Conservation (phyloP, 768 basidiomycete species). For the Russula lepida region DNA sequence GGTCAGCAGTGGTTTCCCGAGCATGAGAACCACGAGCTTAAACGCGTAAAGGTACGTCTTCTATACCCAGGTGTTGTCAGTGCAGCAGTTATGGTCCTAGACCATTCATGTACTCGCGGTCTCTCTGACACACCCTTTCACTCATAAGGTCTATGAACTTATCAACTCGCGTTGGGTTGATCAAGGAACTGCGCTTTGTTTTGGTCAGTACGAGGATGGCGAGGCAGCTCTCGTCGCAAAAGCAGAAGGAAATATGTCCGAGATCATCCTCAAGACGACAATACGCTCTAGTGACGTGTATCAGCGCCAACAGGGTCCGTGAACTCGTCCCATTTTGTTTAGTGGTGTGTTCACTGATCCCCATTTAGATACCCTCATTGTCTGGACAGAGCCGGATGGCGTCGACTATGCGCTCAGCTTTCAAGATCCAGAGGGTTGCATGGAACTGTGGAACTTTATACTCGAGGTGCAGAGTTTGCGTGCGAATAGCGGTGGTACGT, state of each 20-base stretch:
- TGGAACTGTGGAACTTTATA: constrained; percentile 97
- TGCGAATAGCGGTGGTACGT: constrained; percentile 56
- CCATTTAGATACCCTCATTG: constrained; percentile 83
- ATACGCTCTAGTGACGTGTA: constrained; percentile 81
- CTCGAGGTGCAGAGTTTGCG: constrained; percentile 76
- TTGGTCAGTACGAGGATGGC: constrained; percentile 75
- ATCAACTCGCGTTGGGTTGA: constrained; percentile 89
- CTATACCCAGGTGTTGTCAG: constrained; percentile 19
- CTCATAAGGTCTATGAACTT: constrained; percentile 82
- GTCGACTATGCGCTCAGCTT: constrained; percentile 96
- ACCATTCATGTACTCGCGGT: constrained; percentile 22
- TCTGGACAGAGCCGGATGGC: constrained; percentile 95
- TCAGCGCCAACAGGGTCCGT: constrained; percentile 76
- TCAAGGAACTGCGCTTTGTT: constrained; percentile 94
- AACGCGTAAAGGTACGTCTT: constrained; percentile 72
- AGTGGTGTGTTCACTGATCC: constrained; percentile 1
- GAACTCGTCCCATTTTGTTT: constrained; percentile 2
- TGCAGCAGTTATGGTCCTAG: constrained; percentile 14
- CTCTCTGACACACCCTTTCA: not conserved
- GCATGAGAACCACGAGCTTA: constrained; percentile 57
- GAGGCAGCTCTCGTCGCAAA: constrained; percentile 81
- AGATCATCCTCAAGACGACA: constrained; percentile 69
- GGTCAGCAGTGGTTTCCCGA: constrained; percentile 57
- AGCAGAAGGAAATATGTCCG: constrained; percentile 61
- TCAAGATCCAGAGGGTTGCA: constrained; percentile 90